Base-by-base conservation (phyloP, 2,329 filamentous ascomycete genomes). In the Phyllosticta citrichinensis region DNA sequence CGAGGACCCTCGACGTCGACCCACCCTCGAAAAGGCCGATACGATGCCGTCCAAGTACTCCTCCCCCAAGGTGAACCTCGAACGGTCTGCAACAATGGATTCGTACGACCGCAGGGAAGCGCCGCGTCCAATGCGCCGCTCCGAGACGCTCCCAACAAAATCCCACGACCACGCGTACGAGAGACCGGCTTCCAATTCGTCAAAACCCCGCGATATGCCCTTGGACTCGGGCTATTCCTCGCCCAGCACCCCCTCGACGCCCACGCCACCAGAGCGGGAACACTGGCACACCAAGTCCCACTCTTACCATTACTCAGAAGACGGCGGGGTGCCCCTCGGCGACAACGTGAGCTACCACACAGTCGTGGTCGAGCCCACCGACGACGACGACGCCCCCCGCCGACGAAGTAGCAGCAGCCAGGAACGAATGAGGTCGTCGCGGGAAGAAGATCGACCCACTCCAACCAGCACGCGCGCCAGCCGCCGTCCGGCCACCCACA, bases 101-200 rank as follows among this genome's bases (percentile, higher is more conserved):
- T 62, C 65, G 19, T 66, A 66, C 24, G 67, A 69, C 52, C 70
- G 68, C 58, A 70, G 68, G 22, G 62, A 66, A 25, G 71, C 68
- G 17, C 70, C 71, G 56, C 71, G 71, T 58, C 70, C 70, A 3
- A 68, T 78, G 53, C 71, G 68, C 56, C 76, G 77, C 62, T 70
- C 76, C 27, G 71, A 78, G 56, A 79, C 75, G 3, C 57, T 60
- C 62, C 25, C 71, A 66, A 68, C 71, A 6, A 62, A 57, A 4
- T 65, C 68, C 22, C 67, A 68, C 35, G 25, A 51, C 20, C 27
- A 30, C 67, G 69, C 58, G 66, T 69, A 59, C 70, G 71, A 58
- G 65, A 17, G 62, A 62, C 33, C 62, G 57, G 11, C 22, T 66
- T 50, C 70, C 66, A 61, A 56, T 20, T 62, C 68, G 6, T 73